Percentiles rank a stretch among this genome's conserved stretches.
phyloP scores from a whole-genome alignment of 495 filamentous ascomycete species.

The Chaetomidium leptoderma region DNA sequence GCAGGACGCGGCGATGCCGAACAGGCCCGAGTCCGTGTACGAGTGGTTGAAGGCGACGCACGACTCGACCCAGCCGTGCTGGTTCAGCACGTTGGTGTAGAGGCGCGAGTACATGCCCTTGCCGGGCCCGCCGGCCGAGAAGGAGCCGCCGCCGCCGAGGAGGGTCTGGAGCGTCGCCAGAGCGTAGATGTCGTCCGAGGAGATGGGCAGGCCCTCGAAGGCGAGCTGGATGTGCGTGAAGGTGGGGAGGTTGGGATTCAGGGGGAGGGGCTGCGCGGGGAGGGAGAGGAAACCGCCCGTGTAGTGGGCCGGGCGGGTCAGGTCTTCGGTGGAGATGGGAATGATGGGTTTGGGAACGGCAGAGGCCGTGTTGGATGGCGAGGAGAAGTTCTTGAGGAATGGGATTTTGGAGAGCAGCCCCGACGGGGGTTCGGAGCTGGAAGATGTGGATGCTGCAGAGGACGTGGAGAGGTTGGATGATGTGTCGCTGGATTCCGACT shows the following conservation, averaged over 20 bases:
- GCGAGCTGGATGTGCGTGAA: conserved; percentile 90
- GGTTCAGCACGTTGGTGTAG: conserved; percentile 96
- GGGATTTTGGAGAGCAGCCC: conserved; percentile 78
- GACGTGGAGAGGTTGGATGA: conserved; percentile 29
- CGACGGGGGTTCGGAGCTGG: conserved; percentile 44
- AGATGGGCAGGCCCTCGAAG: conserved; percentile 92
- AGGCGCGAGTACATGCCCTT: conserved; percentile 99
- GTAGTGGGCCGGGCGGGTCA: conserved; percentile 70
- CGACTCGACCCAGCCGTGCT: conserved; percentile 92
- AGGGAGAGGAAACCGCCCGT: conserved; percentile 89
- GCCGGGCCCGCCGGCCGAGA: conserved; percentile 93
- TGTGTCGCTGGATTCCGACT: conserved; percentile 41
- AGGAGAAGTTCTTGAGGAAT: conserved; percentile 88
- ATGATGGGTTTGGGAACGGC: conserved; percentile 40
- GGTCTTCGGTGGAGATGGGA: conserved; percentile 51
- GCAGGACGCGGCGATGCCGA: conserved; percentile 87
- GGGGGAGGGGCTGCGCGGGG: conserved; percentile 69
- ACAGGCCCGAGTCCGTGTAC: conserved; percentile 92
- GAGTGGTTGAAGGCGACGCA: conserved; percentile 95
- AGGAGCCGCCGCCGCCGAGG: conserved; percentile 92
- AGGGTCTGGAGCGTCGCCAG: conserved; percentile 95
- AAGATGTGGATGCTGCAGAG: conserved; percentile 42
- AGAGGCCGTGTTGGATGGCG: conserved; percentile 59
- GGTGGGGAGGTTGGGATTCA: conserved; percentile 71
- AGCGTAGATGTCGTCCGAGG: conserved; percentile 88